Percentiles rank a stretch among this genome's conserved stretches.
Evolutionary conservation across 2,329 filamentous ascomycete genomes (phyloP).

Genomic region (Aureobasidium sp.): DNA sequence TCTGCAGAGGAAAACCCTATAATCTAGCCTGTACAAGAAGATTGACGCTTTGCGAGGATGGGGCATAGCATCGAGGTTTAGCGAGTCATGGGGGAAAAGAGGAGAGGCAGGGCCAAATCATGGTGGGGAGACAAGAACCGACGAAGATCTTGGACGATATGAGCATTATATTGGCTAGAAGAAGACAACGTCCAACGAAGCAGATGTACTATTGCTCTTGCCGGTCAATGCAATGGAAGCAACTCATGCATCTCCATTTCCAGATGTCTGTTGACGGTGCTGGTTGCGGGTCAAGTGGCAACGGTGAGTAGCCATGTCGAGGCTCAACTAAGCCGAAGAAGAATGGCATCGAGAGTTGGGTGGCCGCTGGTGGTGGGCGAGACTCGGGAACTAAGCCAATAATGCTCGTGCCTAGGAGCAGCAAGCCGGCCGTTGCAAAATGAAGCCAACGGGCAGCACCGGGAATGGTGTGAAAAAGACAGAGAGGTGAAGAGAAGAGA

Average conservation of each 20-base stretch:
- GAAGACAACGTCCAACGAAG: neutral
- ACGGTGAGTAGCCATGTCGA: constrained; percentile 11
- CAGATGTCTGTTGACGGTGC: neutral
- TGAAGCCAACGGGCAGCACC: constrained; percentile 11
- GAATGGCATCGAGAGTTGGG: neutral
- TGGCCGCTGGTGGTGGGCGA: neutral
- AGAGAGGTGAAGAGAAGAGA: neutral
- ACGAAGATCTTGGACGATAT: neutral
- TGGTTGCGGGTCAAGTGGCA: neutral
- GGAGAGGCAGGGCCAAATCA: neutral
- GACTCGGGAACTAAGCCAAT: constrained; percentile 11
- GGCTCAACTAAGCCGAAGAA: neutral
- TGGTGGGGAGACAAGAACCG: neutral
- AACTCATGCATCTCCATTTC: constrained; percentile 6
- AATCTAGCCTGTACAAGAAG: neutral
- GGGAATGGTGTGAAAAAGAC: neutral
- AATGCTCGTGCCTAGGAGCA: constrained; percentile 1
- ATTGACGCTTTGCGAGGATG: neutral
- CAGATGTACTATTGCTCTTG: constrained; percentile 5
- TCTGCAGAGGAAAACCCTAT: neutral
- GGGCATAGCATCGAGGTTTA: neutral
- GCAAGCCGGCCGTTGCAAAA: constrained; percentile 11
- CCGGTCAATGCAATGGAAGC: constrained; percentile 1
- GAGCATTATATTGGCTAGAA: neutral
- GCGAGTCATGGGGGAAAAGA: constrained; percentile 1